Evolutionary conservation across 371 early-diverging fungal species (phyloP), one percentile per base, ranked within the genome.

Genomic region (Rhizomucor miehei): DNA sequence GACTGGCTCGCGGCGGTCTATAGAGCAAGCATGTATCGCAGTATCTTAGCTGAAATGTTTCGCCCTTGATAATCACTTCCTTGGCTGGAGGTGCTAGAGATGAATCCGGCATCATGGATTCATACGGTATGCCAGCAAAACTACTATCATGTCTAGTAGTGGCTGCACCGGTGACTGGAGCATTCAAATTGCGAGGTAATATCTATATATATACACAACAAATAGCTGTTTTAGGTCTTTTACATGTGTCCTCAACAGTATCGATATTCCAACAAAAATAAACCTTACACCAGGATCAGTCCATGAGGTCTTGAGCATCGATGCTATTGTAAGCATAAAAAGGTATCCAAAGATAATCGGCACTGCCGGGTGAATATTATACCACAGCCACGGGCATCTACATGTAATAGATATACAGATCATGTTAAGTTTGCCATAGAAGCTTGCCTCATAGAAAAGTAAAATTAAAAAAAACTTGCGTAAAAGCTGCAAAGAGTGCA

Each of bases 21-120:
- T 92, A 96, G 17, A 93, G 87, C 11, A 69, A 67, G 65, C 95
- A 96, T 1, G 95, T 93, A 19, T 86, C 82, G 67, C 97, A 96
- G 67, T 88, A 96, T 63, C 90, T 94, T 29, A 94, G 68, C 47
- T 79, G 71, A n/a, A 90, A 70, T 8, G 65, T 56, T 37, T 74
- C 67, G 13, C 76, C 81, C 43, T 90, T 89, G 36, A 93, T 75
- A 5, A 65, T 54, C 12, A 90, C 80, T 40, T 86, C 77, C 57
- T 85, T 87, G 52, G 76, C 44, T 58, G 76, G 56, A 62, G 80
- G 55, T 62, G 72, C 16, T 41, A 29, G 29, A 29, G 29, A 29
- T 8, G 29, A 8, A 29, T 29, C 29, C 29, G 29, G 29, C 29
- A 29, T n/a, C n/a, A n/a, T 29, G 8, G 29, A 14, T 39, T 60